These are phyloP conservation scores for Holtermannia corniformis DNA, from an alignment of 768 basidiomycete species.

Conservation along the genomic window DNA sequence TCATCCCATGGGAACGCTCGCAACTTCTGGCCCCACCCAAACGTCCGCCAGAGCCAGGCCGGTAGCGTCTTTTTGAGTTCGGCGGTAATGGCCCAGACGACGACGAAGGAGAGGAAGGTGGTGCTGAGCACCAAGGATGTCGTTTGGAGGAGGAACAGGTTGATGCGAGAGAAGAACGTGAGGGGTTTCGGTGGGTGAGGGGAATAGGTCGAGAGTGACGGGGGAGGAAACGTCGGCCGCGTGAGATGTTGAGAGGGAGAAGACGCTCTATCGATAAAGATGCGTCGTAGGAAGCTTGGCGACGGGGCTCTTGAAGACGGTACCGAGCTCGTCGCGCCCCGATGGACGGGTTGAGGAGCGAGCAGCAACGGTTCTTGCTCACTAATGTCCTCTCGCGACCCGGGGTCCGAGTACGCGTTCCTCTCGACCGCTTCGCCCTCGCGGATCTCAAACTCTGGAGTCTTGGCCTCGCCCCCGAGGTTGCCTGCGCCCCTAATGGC, in stretches of 20 bases:
- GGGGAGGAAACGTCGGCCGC: conserved; percentile 40
- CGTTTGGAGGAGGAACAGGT: conserved; percentile 41
- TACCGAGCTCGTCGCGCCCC: conserved; percentile 13
- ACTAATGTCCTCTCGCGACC: background rate
- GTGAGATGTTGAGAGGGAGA: conserved; percentile 37
- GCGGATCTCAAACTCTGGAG: conserved; percentile 30
- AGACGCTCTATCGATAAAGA: conserved; percentile 35
- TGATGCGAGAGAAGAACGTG: conserved; percentile 21
- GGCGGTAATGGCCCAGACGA: conserved; percentile 44
- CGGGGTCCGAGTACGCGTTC: background rate
- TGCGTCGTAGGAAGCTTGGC: conserved; percentile 26
- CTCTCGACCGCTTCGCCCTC: conserved; percentile 3
- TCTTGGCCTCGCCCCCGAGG: conserved; percentile 16
- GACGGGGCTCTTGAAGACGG: conserved; percentile 27
- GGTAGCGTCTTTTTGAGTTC: conserved; percentile 22
- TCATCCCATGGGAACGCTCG: conserved; percentile 44
- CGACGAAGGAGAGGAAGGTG: conserved; percentile 44
- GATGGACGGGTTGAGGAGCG: conserved; percentile 12
- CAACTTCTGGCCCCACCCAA: conserved; percentile 8
- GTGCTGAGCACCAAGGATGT: conserved; percentile 43
- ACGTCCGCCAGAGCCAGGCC: conserved; percentile 17
- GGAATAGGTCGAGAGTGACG: conserved; percentile 38
- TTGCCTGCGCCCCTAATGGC: conserved; percentile 22
- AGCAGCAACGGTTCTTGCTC: conserved; percentile 8
- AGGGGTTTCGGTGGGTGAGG: conserved; percentile 31